phyloP scores from a whole-genome alignment of 2,329 filamentous ascomycete genomes.

The Beauveria sp. region DNA sequence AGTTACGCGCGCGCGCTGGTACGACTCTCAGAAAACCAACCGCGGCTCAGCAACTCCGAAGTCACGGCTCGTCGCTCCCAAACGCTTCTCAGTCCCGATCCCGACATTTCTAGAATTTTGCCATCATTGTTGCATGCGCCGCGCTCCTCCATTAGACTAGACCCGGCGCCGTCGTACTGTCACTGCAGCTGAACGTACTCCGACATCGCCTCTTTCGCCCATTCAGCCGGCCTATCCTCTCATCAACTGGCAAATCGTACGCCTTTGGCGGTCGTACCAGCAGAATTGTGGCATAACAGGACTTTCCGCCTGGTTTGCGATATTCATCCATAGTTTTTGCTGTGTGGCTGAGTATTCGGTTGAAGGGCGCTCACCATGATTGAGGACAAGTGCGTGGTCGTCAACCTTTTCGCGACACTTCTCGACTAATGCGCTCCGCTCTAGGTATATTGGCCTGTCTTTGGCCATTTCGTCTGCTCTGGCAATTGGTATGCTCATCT shows the following conservation, averaged over 20 bases:
- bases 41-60: not conserved
- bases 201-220: not conserved
- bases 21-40: not conserved
- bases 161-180: not conserved
- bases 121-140: not conserved
- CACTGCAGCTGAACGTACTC: not conserved
- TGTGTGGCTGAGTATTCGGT: not conserved
- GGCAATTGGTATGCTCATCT: slow-evolving; percentile 5
- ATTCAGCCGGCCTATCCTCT: not conserved
- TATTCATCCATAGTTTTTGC: not conserved
- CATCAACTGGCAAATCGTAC: not conserved
- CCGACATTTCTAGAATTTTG: not conserved
- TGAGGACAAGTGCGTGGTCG: slow-evolving; percentile 8
- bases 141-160: not conserved
- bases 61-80: not conserved
- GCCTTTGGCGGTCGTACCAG: not conserved
- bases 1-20: not conserved
- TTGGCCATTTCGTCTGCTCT: slow-evolving; percentile 10
- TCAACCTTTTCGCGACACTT: not conserved
- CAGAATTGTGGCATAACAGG: not conserved
- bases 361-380: not conserved
- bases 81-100: not conserved
- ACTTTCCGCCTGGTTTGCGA: slow-evolving; percentile 1
- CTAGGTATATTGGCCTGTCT: slow-evolving; percentile 9
- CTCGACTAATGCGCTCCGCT: not conserved